Evolutionary conservation across 306 rosid species (phyloP).

Genomic region (Alnus rubra): DNA sequence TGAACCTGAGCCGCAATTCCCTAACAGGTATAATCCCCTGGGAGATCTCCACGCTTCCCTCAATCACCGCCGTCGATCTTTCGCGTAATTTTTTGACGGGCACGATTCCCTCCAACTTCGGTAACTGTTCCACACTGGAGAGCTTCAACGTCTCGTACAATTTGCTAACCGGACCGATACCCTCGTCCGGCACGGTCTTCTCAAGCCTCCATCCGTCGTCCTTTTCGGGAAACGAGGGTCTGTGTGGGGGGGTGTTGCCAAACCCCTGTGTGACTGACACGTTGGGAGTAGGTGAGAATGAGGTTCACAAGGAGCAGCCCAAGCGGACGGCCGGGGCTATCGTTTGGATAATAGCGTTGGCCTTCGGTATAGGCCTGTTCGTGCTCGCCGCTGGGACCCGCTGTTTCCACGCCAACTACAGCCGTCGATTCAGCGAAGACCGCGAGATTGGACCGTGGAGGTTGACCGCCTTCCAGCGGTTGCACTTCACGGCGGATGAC

Average conservation of each 20-base stretch:
- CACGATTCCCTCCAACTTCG: constrained; percentile 76
- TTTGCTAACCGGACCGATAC: constrained; percentile 73
- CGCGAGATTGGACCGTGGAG: constrained; percentile 79
- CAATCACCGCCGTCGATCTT: constrained; percentile 81
- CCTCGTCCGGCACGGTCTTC: constrained; percentile 59
- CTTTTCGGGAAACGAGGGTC: constrained; percentile 69
- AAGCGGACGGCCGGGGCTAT: constrained; percentile 76
- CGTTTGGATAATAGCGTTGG: constrained; percentile 87
- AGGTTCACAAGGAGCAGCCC: constrained; percentile 46
- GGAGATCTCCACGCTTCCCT: constrained; percentile 81
- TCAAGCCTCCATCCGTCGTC: constrained; percentile 71
- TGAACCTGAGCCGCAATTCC: constrained; percentile 64
- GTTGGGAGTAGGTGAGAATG: constrained; percentile 30
- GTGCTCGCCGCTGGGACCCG: constrained; percentile 82
- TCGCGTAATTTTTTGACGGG: constrained; percentile 82
- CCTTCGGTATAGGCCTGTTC: constrained; percentile 83
- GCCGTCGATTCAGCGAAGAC: constrained; percentile 39
- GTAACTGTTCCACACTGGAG: constrained; percentile 66
- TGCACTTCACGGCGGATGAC: constrained; percentile 89
- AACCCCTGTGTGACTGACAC: constrained; percentile 64
- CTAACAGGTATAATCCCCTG: constrained; percentile 89
- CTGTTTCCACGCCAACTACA: constrained; percentile 73
- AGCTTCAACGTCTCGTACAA: constrained; percentile 81
- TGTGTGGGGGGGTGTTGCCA: constrained; percentile 61
- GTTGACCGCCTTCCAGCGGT: constrained; percentile 80